Conservation (phyloP, 495 filamentous ascomycete genomes). For the Xylaria venustula region DNA sequence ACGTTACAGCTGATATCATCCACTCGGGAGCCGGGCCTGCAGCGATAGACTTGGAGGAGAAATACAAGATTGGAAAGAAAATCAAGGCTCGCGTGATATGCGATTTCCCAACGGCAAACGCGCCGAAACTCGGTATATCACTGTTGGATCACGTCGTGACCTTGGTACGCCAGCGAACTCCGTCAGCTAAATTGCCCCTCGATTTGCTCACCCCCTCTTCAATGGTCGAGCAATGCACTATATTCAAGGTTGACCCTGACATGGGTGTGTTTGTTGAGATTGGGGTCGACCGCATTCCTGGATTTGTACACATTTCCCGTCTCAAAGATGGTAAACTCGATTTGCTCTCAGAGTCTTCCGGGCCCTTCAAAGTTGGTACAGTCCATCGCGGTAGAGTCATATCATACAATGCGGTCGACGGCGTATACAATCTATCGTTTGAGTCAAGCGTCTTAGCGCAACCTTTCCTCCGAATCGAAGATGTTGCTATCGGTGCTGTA, state of each 20-base stretch:
- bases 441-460: constrained; percentile 81
- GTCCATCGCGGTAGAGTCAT: constrained; percentile 77
- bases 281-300: constrained; percentile 67
- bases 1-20: constrained; percentile 84
- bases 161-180: constrained; percentile 51
- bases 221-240: constrained; percentile 69
- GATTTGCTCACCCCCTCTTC: constrained; percentile 68
- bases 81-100: constrained; percentile 83
- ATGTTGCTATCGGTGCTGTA: constrained; percentile 75
- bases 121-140: constrained; percentile 81
- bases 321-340: constrained; percentile 86
- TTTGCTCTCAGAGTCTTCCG: constrained; percentile 67
- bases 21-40: constrained; percentile 73
- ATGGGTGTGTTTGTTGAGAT: constrained; percentile 81
- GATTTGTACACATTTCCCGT: constrained; percentile 91
- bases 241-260: constrained; percentile 72
- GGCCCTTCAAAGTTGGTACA: constrained; percentile 73
- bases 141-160: constrained; percentile 78
- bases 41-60: constrained; percentile 64
- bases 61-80: constrained; percentile 77
- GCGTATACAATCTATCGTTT: constrained; percentile 80
- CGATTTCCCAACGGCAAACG: constrained; percentile 73
- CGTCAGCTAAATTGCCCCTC: constrained; percentile 39
- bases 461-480: constrained; percentile 84
- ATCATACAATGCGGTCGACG: constrained; percentile 83